Evolutionary conservation across 164 flowering plant species (phyloP).

Genomic region (Liriodendron chinense): DNA sequence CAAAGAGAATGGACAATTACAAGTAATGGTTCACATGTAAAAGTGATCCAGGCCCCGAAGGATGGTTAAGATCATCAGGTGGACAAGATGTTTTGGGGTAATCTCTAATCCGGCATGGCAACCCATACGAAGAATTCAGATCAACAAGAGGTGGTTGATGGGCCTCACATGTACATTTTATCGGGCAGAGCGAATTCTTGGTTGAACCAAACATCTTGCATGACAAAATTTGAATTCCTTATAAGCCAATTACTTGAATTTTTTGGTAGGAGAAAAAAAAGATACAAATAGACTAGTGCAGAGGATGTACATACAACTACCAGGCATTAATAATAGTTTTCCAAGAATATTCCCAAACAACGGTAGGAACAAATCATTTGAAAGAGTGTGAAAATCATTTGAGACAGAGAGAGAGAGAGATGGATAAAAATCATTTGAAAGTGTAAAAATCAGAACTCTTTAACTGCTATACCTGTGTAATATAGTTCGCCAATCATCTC

Average conservation of each 20-base stretch:
- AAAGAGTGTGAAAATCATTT: not conserved
- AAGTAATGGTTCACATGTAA: not conserved
- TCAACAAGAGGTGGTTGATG: not conserved
- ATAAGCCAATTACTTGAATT: not conserved
- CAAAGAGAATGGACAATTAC: not conserved
- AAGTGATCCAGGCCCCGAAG: not conserved
- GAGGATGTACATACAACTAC: too few relatives aligned
- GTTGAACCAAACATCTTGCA: not conserved
- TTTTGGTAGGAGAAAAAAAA: not conserved
- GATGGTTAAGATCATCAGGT: not conserved
- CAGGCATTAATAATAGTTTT: too few relatives aligned
- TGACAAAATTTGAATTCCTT: not conserved
- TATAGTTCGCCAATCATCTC: slow-evolving; percentile 56
- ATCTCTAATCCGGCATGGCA: not conserved
- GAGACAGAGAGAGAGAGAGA: too few relatives aligned
- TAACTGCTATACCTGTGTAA: slow-evolving; percentile 58
- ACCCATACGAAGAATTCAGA: not conserved
- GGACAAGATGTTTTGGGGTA: not conserved
- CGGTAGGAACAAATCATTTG: not conserved
- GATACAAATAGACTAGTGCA: too few relatives aligned
- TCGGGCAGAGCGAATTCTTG: not conserved
- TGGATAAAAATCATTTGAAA: not conserved
- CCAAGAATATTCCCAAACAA: not conserved
- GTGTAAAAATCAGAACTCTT: not conserved
- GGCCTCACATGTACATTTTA: not conserved